Evolutionary conservation across 176 grass and related monocot species (phyloP).

Genomic region (Zizania latifolia): DNA sequence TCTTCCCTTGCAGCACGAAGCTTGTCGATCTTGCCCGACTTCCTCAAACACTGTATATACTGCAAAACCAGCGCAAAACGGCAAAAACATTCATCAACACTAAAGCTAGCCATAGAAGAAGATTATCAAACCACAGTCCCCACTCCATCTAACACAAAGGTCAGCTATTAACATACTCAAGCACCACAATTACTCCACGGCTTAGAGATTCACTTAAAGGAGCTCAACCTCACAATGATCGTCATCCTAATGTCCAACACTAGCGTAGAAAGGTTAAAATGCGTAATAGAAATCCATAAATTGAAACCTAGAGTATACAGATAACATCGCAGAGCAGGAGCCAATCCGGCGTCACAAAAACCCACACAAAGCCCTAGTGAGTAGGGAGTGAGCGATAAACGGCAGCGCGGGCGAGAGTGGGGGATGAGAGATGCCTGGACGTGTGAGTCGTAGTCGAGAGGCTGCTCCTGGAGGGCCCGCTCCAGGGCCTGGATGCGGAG

Average conservation of each 20-base stretch:
- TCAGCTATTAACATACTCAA: neutral
- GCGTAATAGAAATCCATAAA: neutral
- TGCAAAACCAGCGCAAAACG: conserved; percentile 26
- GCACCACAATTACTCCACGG: too few relatives aligned
- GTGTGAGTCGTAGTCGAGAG: conserved; percentile 63
- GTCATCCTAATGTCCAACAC: neutral
- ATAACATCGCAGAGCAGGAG: neutral
- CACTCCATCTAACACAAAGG: neutral
- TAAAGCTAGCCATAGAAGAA: neutral
- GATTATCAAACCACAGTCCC: neutral
- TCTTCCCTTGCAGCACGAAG: conserved; percentile 69
- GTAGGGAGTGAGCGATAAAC: neutral
- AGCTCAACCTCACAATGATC: neutral
- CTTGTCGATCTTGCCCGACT: conserved; percentile 69
- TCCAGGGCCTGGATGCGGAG: conserved; percentile 75
- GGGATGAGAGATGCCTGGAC: conserved; percentile 47
- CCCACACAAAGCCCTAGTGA: conserved; percentile 24
- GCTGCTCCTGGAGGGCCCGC: conserved; percentile 52
- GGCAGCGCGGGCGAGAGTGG: neutral
- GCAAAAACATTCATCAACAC: neutral
- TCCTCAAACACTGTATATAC: conserved; percentile 82
- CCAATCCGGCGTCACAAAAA: conserved; percentile 3
- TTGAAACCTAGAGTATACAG: neutral
- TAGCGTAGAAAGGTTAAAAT: neutral
- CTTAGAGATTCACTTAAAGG: too few relatives aligned